Percentiles rank a stretch among this genome's conserved stretches.
These are phyloP conservation scores for Gynostemma pentaphyllum DNA, from an alignment of 306 rosid genomes.

Conservation along the genomic window DNA sequence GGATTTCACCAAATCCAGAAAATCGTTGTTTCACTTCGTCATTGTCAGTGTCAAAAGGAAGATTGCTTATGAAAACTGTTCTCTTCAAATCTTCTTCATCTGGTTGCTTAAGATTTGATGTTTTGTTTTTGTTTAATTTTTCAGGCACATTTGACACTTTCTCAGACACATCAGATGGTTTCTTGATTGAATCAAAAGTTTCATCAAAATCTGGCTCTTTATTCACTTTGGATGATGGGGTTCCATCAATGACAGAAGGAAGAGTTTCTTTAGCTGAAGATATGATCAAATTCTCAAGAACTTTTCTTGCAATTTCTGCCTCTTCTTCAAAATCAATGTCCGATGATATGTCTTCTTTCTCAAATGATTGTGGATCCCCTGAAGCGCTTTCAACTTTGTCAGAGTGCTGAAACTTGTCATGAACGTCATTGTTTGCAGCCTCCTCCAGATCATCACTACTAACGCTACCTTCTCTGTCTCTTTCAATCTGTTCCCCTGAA, in stretches of 20 bases:
- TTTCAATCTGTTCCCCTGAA: constrained; percentile 37
- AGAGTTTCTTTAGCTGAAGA: constrained; percentile 34
- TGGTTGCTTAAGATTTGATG: constrained; percentile 29
- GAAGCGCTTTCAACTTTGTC: constrained; percentile 25
- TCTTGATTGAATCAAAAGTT: constrained; percentile 22
- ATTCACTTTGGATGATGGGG: constrained; percentile 20
- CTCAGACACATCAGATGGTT: constrained; percentile 21
- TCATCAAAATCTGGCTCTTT: constrained; percentile 24
- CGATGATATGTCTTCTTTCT: constrained; percentile 27
- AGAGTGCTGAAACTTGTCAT: constrained; percentile 18
- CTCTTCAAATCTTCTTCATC: constrained; percentile 51
- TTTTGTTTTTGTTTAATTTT: constrained; percentile 20
- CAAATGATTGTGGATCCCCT: constrained; percentile 22
- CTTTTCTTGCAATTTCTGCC: constrained; percentile 73
- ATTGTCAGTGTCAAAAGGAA: constrained; percentile 62
- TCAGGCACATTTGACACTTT: constrained; percentile 13
- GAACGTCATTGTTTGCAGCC: constrained; percentile 20
- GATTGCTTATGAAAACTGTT: constrained; percentile 73
- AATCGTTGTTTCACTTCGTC: constrained; percentile 81
- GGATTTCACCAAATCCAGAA: constrained; percentile 77
- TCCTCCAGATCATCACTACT: constrained; percentile 38
- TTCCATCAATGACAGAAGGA: constrained; percentile 27
- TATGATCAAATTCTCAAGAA: constrained; percentile 48
- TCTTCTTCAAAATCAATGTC: constrained; percentile 72
- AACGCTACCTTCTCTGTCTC: constrained; percentile 32